Conservation (phyloP, 176 grass and related monocot species). For the Cymbopogon citratus region DNA sequence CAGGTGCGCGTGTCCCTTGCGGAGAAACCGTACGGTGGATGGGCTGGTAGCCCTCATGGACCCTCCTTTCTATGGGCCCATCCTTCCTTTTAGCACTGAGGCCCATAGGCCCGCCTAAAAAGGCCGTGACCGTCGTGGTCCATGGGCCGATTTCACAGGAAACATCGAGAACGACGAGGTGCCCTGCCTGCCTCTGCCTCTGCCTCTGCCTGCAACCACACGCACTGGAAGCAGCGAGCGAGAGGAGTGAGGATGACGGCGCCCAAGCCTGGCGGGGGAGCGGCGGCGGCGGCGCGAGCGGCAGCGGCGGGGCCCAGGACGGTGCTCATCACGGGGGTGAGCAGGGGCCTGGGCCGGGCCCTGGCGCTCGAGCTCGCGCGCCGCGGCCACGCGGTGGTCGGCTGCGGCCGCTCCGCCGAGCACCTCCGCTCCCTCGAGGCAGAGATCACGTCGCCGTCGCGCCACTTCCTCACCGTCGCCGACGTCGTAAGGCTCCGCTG, state of each 20-base stretch:
- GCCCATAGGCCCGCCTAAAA: neutral
- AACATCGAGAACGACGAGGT: neutral
- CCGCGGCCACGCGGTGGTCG: slow-evolving; percentile 68
- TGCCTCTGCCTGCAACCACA: neutral
- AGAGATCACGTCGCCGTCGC: slow-evolving; percentile 54
- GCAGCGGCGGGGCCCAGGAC: slow-evolving; percentile 46
- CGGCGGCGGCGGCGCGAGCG: slow-evolving; percentile 40
- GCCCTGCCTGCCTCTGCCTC: too few species aligned
- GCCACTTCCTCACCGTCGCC: slow-evolving; percentile 65
- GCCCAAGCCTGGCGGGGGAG: slow-evolving; percentile 30
- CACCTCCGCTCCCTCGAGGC: slow-evolving; percentile 58
- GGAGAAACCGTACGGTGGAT: neutral
- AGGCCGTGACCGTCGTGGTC: neutral
- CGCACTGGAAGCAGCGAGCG: neutral
- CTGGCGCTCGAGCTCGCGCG: slow-evolving; percentile 73
- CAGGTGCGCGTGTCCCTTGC: neutral
- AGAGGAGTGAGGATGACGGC: slow-evolving; percentile 33
- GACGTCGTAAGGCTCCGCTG: slow-evolving; percentile 50
- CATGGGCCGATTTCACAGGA: neutral
- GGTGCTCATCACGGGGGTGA: slow-evolving; percentile 81
- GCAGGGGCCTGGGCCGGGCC: slow-evolving; percentile 79
- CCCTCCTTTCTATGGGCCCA: neutral
- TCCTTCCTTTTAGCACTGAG: neutral
- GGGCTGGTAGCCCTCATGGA: neutral
- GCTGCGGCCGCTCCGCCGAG: slow-evolving; percentile 76